Evolutionary conservation across 2,329 filamentous ascomycete species (phyloP).

Genomic region (Acarospora socialis): DNA sequence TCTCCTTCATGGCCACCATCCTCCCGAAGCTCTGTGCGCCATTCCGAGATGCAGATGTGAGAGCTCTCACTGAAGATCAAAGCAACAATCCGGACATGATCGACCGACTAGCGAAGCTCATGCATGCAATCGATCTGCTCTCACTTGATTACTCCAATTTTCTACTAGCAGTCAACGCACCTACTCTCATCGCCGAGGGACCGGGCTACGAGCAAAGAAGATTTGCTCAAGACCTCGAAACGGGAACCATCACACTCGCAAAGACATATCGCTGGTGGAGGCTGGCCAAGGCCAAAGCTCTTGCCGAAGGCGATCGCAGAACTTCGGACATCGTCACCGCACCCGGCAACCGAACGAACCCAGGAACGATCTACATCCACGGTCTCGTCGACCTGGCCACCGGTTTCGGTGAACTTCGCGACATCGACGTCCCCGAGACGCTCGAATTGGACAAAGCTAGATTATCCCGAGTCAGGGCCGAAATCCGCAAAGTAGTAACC

Average conservation of each 20-base stretch:
- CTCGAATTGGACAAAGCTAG: slow-evolving; percentile 42
- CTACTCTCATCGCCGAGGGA: slow-evolving; percentile 45
- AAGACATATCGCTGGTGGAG: slow-evolving; percentile 32
- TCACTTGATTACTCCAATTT: slow-evolving; percentile 53
- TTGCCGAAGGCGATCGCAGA: slow-evolving; percentile 14
- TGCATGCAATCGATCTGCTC: slow-evolving; percentile 47
- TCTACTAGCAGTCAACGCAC: slow-evolving; percentile 45
- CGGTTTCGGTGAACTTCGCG: slow-evolving; percentile 24
- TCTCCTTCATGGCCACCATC: slow-evolving; percentile 47
- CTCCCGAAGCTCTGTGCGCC: slow-evolving; percentile 52
- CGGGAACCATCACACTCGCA: slow-evolving; percentile 36
- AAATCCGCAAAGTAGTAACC: slow-evolving; percentile 43
- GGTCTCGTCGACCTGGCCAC: slow-evolving; percentile 44
- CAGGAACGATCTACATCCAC: slow-evolving; percentile 39
- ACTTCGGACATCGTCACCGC: slow-evolving; percentile 23
- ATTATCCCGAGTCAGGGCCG: slow-evolving; percentile 37
- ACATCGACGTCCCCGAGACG: slow-evolving; percentile 45
- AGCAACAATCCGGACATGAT: slow-evolving; percentile 44
- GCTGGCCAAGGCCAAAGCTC: slow-evolving; percentile 9
- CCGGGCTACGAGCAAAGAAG: slow-evolving; percentile 46
- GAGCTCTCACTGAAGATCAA: slow-evolving; percentile 37
- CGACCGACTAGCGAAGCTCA: slow-evolving; percentile 47
- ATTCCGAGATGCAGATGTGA: slow-evolving; percentile 46
- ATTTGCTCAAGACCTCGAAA: slow-evolving; percentile 41
- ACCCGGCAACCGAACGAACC: slow-evolving; percentile 15